phyloP scores from a whole-genome alignment of 2,329 filamentous ascomycete genomes.

The Ophiosphaerella herpotricha region DNA sequence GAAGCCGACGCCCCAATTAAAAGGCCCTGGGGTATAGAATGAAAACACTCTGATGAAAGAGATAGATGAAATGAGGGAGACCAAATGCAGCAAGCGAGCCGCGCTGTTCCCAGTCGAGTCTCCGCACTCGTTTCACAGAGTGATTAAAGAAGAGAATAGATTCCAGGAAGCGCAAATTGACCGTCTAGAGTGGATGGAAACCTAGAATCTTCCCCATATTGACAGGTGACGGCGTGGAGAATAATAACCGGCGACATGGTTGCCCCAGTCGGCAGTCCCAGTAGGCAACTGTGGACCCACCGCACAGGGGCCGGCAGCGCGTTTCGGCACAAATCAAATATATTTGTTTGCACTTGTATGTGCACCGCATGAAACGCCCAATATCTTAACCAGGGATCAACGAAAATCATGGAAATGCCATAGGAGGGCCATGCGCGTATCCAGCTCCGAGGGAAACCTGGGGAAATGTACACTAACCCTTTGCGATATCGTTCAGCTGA shows the following conservation, averaged over 20 bases:
- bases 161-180: conserved; percentile 2
- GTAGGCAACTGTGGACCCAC: conserved; percentile 3
- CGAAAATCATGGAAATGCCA: neutral
- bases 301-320: conserved; percentile 4
- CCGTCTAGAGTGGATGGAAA: conserved; percentile 1
- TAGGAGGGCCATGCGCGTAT: neutral
- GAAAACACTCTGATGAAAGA: conserved; percentile 5
- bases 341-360: neutral
- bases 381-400: neutral
- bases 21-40: conserved; percentile 5
- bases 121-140: neutral
- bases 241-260: conserved; percentile 5
- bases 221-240: neutral
- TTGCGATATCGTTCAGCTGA: no score
- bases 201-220: neutral
- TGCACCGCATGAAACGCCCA: neutral
- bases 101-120: conserved; percentile 1
- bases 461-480: no score
- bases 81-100: conserved; percentile 1
- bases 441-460: no score
- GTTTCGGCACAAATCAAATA: conserved; percentile 5
- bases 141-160: conserved; percentile 4
- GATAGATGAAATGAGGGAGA: conserved; percentile 1
- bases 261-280: conserved; percentile 6
- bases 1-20: conserved; percentile 9